Evolutionary conservation across 2,329 filamentous ascomycete species (phyloP), one percentile per base, ranked within the genome.

Genomic region (Alternaria solani): DNA sequence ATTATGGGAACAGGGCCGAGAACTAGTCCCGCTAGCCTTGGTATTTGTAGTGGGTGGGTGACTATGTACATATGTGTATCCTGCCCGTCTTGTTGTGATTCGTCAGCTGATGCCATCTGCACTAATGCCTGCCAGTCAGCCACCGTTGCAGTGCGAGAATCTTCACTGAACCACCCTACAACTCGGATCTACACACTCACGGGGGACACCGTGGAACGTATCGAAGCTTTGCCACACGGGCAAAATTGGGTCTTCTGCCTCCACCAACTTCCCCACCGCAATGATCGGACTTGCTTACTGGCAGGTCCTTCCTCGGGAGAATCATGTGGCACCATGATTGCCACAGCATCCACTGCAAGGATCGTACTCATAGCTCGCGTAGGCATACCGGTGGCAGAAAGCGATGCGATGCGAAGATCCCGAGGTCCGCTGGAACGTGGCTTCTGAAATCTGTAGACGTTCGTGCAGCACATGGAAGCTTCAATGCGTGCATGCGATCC

Each of bases 221-320:
- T 69, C 61, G 52, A 68, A 64, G 62, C 66, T 66, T 74, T 63
- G 68, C 71, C 71, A 72, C 72, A 66, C 62, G 49, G 56, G 65
- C 64, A 61, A 64, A 64, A 67, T 36, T 52, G 43, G 42, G 28
- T 56, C 62, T 55, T 54, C 49, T 56, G 52, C 49, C 43, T 58
- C 48, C 46, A 57, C 57, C 57, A 49, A 38, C 57, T 30, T 57
- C 34, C 41, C 36, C 20, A 53, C 54, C 43, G 52, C 30, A 57
- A 47, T 39, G 38, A 55, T 51, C 49, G 51, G 46, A 41, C 32
- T 47, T 55, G 63, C 57, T 59, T 59, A 58, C 25, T 55, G 52
- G 28, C 41, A 41, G 52, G 36, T 20, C 43, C 23, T 39, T 55
- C 53, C 25, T 23, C 39, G 57, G 39, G 44, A 41, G 23, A 51